phyloP scores from a whole-genome alignment of 306 rosid genomes.

The Prinsepia uniflora region DNA sequence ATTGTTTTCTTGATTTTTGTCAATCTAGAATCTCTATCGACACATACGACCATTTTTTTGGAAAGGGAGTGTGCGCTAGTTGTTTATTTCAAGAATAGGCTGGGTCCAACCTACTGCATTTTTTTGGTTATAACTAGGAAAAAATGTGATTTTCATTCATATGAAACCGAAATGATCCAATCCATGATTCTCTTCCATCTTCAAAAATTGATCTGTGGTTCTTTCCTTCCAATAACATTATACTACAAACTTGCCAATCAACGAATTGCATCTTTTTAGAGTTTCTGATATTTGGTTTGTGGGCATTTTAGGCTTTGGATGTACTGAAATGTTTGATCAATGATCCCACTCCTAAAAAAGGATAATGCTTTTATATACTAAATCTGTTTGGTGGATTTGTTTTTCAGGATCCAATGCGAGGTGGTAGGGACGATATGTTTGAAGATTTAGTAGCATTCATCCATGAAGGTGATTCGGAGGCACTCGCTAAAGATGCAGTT shows the following conservation, averaged over 20 bases:
- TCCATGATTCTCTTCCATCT: not conserved
- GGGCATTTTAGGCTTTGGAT: too few species aligned
- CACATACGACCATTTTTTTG: not conserved
- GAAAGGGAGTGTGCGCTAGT: not conserved
- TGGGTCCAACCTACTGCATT: not conserved
- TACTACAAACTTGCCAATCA: too few species aligned
- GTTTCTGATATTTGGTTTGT: too few species aligned
- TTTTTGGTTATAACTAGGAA: too few species aligned
- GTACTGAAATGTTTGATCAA: not conserved
- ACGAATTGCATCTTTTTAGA: too few species aligned
- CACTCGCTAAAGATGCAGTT: slow-evolving; percentile 54
- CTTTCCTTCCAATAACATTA: too few species aligned
- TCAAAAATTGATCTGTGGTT: too few species aligned
- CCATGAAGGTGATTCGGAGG: slow-evolving; percentile 62
- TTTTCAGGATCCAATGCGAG: slow-evolving; percentile 94
- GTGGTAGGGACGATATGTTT: slow-evolving; percentile 72
- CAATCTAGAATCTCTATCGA: slow-evolving; percentile 5
- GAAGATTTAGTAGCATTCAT: slow-evolving; percentile 65
- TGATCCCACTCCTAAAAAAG: not conserved
- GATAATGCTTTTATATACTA: not conserved
- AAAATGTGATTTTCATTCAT: not conserved
- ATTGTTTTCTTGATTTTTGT: not conserved
- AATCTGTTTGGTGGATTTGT: slow-evolving; percentile 4
- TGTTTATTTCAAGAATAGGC: not conserved
- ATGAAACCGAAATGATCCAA: not conserved